A percentile compares a stretch with the other conserved stretches of the same genome.
Evolutionary conservation across 768 basidiomycete genomes (phyloP).

Genomic region (Stropharia rugosoannulata): DNA sequence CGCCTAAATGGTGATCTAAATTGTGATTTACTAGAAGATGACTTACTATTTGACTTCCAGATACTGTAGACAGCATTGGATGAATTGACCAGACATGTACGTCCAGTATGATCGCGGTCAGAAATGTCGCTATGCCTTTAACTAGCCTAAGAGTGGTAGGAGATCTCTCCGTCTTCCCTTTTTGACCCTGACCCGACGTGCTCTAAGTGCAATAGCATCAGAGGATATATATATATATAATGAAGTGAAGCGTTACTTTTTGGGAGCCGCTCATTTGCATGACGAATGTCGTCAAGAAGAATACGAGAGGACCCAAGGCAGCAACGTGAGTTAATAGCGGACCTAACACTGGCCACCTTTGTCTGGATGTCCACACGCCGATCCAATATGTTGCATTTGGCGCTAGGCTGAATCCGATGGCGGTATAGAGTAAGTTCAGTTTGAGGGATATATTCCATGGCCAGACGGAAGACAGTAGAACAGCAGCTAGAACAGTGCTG

Average conservation of each 20-base stretch:
- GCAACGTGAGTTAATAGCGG: constrained; percentile 56
- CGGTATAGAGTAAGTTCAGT: constrained; percentile 35
- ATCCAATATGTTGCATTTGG: constrained; percentile 72
- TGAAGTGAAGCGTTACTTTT: constrained; percentile 12
- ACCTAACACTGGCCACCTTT: constrained; percentile 51
- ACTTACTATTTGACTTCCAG: constrained; percentile 41
- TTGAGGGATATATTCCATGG: constrained; percentile 34
- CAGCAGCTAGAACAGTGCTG: constrained; percentile 30
- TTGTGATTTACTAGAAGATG: constrained; percentile 5
- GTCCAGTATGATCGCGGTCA: constrained; percentile 23
- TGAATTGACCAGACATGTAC: constrained; percentile 28
- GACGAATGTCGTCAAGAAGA: constrained; percentile 44
- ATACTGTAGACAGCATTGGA: constrained; percentile 14
- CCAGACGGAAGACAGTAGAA: constrained; percentile 37
- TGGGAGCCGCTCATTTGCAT: constrained; percentile 12
- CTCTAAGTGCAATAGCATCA: neutral
- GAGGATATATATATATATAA: no score
- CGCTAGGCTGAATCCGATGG: constrained; percentile 40
- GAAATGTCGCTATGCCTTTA: constrained; percentile 24
- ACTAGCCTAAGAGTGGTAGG: constrained; percentile 20
- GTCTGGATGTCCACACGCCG: constrained; percentile 56
- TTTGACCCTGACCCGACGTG: neutral
- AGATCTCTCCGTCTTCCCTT: constrained; percentile 2
- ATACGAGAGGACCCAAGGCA: constrained; percentile 58
- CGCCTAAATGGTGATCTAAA: neutral